phyloP scores from a whole-genome alignment of 495 filamentous ascomycete species.

The Barbatosphaeria neglecta region DNA sequence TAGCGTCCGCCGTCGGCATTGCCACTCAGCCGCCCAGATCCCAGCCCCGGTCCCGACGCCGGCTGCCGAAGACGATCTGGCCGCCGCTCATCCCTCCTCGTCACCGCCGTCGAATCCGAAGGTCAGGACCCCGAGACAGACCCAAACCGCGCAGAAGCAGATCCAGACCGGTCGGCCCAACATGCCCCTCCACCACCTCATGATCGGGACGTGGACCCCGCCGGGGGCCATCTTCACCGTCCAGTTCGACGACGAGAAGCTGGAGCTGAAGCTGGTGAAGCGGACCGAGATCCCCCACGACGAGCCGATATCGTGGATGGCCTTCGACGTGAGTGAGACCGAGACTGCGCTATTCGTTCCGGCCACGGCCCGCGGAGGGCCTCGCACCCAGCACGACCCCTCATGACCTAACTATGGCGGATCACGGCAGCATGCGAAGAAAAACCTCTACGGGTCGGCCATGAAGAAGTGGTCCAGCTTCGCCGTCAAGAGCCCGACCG shows the following conservation, averaged over 20 bases:
- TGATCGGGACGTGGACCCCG: conserved; percentile 76
- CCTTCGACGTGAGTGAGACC: conserved; percentile 54
- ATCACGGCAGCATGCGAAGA: conserved; percentile 50
- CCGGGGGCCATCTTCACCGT: conserved; percentile 80
- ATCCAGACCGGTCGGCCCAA: conserved; percentile 14
- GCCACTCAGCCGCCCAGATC: too few relatives aligned
- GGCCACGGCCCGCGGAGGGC: too few relatives aligned
- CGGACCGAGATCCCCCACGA: conserved; percentile 66
- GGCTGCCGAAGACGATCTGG: neutral
- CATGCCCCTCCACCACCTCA: conserved; percentile 67
- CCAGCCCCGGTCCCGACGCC: neutral
- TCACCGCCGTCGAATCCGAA: neutral
- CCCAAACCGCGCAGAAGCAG: too few relatives aligned
- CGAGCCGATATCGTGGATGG: conserved; percentile 86
- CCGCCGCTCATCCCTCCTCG: neutral
- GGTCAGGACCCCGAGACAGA: too few relatives aligned
- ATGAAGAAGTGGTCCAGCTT: conserved; percentile 88
- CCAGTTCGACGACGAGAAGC: conserved; percentile 65
- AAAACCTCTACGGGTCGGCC: conserved; percentile 73
- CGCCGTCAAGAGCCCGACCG: conserved; percentile 60
- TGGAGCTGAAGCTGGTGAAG: conserved; percentile 60
- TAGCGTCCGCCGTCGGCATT: neutral
- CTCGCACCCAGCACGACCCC: too few relatives aligned
- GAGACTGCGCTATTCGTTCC: neutral
- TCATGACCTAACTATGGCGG: conserved; percentile 9